Evolutionary conservation across 768 basidiomycete genomes (phyloP).

Genomic region (Kwoniella dejecticola): DNA sequence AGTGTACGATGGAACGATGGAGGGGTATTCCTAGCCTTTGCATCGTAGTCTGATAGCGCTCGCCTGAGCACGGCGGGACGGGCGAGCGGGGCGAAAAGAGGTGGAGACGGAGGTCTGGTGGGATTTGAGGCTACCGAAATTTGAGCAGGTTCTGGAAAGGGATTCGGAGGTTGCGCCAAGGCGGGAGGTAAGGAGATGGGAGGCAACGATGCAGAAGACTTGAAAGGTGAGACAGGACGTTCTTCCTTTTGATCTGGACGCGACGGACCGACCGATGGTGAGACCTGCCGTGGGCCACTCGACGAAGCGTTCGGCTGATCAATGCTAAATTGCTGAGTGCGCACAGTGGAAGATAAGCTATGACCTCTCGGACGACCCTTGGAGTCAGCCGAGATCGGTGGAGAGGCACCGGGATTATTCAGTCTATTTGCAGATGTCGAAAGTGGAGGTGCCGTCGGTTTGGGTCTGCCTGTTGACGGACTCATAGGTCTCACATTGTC

Average conservation of each 20-base stretch:
- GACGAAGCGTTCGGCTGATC: neutral
- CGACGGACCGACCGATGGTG: neutral
- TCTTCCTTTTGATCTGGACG: neutral
- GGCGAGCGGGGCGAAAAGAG: constrained; percentile 34
- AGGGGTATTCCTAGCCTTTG: constrained; percentile 12
- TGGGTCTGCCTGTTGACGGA: constrained; percentile 2
- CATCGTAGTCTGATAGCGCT: constrained; percentile 44
- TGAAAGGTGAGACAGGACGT: neutral
- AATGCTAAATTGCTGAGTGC: neutral
- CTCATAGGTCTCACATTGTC: constrained; percentile 2
- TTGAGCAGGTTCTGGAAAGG: neutral
- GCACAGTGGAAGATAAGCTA: constrained; percentile 17
- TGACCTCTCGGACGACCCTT: constrained; percentile 27
- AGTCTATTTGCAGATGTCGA: constrained; percentile 16
- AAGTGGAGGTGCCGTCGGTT: neutral
- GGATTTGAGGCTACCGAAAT: neutral
- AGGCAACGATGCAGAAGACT: constrained; percentile 17
- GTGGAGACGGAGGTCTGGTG: constrained; percentile 19
- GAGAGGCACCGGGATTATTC: constrained; percentile 19
- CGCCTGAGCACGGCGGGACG: constrained; percentile 35
- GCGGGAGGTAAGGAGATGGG: constrained; percentile 30
- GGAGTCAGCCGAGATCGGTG: constrained; percentile 14
- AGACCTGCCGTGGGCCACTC: neutral
- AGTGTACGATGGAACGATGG: constrained; percentile 27
- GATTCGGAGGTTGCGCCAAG: constrained; percentile 5